Conservation (phyloP, 306 rosid genomes). For the Fragaria iinumae region DNA sequence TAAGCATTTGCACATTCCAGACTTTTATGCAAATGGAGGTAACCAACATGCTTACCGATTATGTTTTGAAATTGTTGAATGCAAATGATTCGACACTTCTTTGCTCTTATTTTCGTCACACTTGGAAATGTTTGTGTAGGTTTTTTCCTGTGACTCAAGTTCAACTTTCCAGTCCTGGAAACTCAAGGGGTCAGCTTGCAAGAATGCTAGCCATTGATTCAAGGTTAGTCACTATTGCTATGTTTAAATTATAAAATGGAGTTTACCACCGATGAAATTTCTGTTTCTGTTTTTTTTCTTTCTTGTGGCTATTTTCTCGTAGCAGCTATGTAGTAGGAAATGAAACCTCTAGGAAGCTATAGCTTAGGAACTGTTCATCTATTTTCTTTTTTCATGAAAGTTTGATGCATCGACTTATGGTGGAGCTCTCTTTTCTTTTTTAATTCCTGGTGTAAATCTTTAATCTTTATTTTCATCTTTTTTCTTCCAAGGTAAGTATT, state of each 20-base stretch:
- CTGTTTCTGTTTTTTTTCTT: too few relatives aligned
- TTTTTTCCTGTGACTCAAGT: conserved; percentile 73
- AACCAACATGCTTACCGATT: not conserved
- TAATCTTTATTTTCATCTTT: not conserved
- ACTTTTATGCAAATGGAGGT: not conserved
- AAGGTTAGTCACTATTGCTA: conserved; percentile 45
- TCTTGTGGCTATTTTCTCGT: not conserved
- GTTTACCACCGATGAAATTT: not conserved
- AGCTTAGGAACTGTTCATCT: not conserved
- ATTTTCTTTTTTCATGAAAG: not conserved
- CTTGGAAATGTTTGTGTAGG: conserved; percentile 39
- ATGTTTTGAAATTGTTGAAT: not conserved
- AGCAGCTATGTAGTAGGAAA: not conserved
- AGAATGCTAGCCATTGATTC: conserved; percentile 82
- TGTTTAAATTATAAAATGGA: conserved; percentile 2
- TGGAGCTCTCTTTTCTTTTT: not conserved
- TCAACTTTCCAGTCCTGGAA: conserved; percentile 83
- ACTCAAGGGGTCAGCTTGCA: conserved; percentile 66
- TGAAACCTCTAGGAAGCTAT: not conserved
- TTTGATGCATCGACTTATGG: not conserved
- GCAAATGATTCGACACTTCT: not conserved
- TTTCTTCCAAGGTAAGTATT: not conserved
- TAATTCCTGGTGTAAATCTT: not conserved
- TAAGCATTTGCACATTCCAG: not conserved
- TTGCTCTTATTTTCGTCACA: conserved; percentile 1